A percentile compares a stretch with the other conserved stretches of the same genome.
Conservation (phyloP, 495 filamentous ascomycete genomes). For the Viridothelium virens region DNA sequence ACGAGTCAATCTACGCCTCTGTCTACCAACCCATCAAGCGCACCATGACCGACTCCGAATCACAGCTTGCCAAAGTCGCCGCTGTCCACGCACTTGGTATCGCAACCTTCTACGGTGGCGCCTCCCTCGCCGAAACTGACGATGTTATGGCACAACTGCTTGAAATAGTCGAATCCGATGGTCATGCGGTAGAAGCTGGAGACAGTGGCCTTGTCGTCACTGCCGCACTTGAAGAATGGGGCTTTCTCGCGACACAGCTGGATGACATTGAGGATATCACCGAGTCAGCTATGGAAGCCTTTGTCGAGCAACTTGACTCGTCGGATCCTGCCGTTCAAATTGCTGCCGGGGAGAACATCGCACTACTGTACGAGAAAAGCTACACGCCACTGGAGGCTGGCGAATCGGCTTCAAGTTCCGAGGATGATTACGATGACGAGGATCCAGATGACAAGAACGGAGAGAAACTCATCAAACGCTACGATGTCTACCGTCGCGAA, state of each 20-base stretch:
- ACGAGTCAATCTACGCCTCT: conserved; percentile 61
- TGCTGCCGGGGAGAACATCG: conserved; percentile 82
- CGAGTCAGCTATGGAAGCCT: conserved; percentile 69
- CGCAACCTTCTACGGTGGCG: conserved; percentile 71
- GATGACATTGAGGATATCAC: conserved; percentile 72
- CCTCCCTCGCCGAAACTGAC: conserved; percentile 57
- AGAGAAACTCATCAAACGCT: conserved; percentile 47
- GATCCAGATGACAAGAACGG: conserved; percentile 21
- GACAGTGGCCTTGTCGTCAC: conserved; percentile 72
- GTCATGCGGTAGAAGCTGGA: conserved; percentile 60
- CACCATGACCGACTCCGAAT: conserved; percentile 61
- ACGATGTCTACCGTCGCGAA: conserved; percentile 34
- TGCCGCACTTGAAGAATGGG: conserved; percentile 82
- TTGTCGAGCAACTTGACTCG: conserved; percentile 82
- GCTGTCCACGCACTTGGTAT: conserved; percentile 69
- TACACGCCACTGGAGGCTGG: conserved; percentile 53
- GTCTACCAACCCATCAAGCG: conserved; percentile 58
- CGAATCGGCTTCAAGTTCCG: conserved; percentile 43
- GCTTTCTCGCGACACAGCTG: conserved; percentile 71
- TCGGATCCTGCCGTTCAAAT: conserved; percentile 69
- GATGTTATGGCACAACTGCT: conserved; percentile 77
- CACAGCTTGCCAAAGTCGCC: conserved; percentile 56
- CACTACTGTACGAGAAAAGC: conserved; percentile 78
- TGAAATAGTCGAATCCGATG: conserved; percentile 81
- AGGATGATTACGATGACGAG: conserved; percentile 29